Evolutionary conservation across 1,284 basidiomycete genomes (phyloP).

Genomic region (Microbotryum silenes-acaulis): DNA sequence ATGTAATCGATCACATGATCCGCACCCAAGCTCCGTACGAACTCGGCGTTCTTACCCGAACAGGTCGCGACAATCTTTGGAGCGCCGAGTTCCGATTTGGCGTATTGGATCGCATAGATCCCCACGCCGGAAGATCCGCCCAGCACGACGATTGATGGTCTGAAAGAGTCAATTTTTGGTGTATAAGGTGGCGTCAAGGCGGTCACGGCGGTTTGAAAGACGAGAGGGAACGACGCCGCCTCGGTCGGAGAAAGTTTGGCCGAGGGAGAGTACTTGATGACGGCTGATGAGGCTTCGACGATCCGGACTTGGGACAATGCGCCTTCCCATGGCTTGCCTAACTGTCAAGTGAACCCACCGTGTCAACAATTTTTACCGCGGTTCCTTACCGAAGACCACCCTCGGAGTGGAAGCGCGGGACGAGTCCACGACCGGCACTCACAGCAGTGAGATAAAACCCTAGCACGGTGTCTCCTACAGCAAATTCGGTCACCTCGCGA

Average conservation of each 20-base stretch:
- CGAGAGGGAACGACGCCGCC: slow-evolving; percentile 54
- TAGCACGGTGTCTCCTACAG: slow-evolving; percentile 54
- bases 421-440: background rate
- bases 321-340: slow-evolving; percentile 9
- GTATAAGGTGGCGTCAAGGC: slow-evolving; percentile 44
- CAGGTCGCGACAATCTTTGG: slow-evolving; percentile 51
- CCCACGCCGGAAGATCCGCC: slow-evolving; percentile 61
- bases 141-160: slow-evolving; percentile 50
- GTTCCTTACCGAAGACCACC: background rate
- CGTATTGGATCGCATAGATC: slow-evolving; percentile 56
- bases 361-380: background rate
- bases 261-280: slow-evolving; percentile 47
- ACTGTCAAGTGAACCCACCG: background rate
- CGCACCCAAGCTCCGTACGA: slow-evolving; percentile 46
- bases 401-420: too few relatives aligned
- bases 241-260: slow-evolving; percentile 47
- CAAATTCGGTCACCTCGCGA: slow-evolving; percentile 47
- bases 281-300: slow-evolving; percentile 20
- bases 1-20: slow-evolving; percentile 55
- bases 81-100: slow-evolving; percentile 50
- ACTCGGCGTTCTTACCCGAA: slow-evolving; percentile 49
- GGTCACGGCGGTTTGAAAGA: slow-evolving; percentile 53
- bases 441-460: slow-evolving; percentile 41
- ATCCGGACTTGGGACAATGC: slow-evolving; percentile 40
- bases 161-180: background rate